Evolutionary conservation across 805 yeast genomes (phyloP).

Genomic region (Yamadazyma olivae): DNA sequence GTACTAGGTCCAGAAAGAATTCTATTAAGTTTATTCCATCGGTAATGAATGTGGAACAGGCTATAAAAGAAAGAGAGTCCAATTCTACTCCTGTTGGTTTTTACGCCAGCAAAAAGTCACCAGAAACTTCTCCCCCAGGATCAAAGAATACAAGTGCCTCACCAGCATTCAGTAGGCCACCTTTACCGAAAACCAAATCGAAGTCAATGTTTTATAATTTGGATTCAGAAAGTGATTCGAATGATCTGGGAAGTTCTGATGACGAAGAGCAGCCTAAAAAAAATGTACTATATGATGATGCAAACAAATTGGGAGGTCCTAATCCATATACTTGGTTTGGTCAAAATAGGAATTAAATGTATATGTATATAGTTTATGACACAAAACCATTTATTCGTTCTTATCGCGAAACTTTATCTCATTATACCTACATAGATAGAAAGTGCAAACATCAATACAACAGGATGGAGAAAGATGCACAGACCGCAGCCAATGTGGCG

Average conservation of each 20-base stretch:
- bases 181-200: constrained; percentile 5
- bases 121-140: background rate
- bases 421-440: too few relatives aligned
- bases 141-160: background rate
- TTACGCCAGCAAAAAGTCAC: background rate
- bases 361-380: too few relatives aligned
- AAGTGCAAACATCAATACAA: too few relatives aligned
- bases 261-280: constrained; percentile 14
- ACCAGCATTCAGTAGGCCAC: constrained; percentile 3
- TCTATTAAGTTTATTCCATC: constrained; percentile 33
- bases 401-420: too few relatives aligned
- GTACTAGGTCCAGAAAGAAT: constrained; percentile 19
- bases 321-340: constrained; percentile 8
- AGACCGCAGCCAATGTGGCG: constrained; percentile 17
- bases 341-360: constrained; percentile 6
- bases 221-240: constrained; percentile 15
- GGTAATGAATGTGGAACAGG: constrained; percentile 9
- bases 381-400: too few relatives aligned
- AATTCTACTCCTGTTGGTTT: constrained; percentile 13
- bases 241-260: constrained; percentile 9
- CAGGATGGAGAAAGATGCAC: too few relatives aligned
- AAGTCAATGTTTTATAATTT: constrained; percentile 30
- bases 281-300: constrained; percentile 28
- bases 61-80: constrained; percentile 5
- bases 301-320: constrained; percentile 1